Evolutionary conservation across 208 protist species (phyloP).

Genomic region (Hexamita inflata): DNA sequence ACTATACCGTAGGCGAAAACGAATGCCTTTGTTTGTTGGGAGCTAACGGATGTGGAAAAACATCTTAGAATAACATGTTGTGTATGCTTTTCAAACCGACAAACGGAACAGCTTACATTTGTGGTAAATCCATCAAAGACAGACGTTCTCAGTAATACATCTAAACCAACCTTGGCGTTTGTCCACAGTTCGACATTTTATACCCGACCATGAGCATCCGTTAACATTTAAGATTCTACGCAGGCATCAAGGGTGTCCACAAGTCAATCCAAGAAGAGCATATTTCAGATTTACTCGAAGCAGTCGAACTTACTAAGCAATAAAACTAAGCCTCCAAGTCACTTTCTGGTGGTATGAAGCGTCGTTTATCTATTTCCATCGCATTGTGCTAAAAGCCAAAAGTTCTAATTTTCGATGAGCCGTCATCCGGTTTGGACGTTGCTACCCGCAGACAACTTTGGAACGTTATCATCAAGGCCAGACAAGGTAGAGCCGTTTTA

Average conservation of each 20-base stretch:
- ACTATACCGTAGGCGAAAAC: constrained; percentile 19
- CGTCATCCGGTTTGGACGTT: constrained; percentile 27
- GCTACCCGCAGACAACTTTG: not conserved
- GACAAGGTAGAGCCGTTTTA: constrained; percentile 18
- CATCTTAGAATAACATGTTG: constrained; percentile 48
- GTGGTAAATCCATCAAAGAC: constrained; percentile 43
- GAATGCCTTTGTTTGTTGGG: constrained; percentile 51
- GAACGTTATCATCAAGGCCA: constrained; percentile 13
- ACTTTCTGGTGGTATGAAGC: constrained; percentile 55
- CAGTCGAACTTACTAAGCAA: constrained; percentile 11
- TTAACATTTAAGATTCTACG: constrained; percentile 72
- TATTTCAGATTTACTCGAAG: not conserved
- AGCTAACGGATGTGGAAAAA: constrained; percentile 57
- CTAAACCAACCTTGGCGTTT: constrained; percentile 62
- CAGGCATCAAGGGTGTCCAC: constrained; percentile 62
- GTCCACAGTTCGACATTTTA: constrained; percentile 76
- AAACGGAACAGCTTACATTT: constrained; percentile 49
- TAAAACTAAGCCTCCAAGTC: not conserved
- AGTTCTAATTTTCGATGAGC: constrained; percentile 58
- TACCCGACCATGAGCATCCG: constrained; percentile 66
- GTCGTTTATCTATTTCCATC: constrained; percentile 56
- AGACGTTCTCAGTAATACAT: constrained; percentile 29
- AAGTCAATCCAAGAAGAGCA: not conserved
- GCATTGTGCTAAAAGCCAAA: constrained; percentile 53
- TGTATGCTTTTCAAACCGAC: constrained; percentile 58